Evolutionary conservation across 805 yeast genomes (phyloP).

Genomic region (Ogataea ramenticola): DNA sequence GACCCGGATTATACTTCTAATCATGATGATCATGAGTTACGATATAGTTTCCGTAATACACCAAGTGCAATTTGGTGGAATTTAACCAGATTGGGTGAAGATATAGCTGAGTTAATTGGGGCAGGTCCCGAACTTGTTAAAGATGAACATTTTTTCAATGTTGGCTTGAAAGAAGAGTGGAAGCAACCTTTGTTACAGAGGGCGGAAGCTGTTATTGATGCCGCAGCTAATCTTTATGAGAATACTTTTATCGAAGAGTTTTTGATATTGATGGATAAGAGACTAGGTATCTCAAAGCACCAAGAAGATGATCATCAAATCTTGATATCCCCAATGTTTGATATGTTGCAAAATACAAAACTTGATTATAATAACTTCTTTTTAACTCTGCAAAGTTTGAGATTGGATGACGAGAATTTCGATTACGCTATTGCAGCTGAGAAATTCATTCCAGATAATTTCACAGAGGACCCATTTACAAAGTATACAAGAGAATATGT

Average conservation of each 20-base stretch:
- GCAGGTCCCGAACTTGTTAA: constrained; percentile 50
- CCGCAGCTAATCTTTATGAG: constrained; percentile 60
- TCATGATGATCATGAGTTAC: constrained; percentile 65
- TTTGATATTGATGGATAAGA: constrained; percentile 44
- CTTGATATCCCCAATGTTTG: constrained; percentile 54
- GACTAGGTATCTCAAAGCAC: constrained; percentile 58
- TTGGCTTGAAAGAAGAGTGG: constrained; percentile 39
- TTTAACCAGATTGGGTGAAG: constrained; percentile 75
- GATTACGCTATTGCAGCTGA: constrained; percentile 22
- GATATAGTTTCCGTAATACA: constrained; percentile 78
- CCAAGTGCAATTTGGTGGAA: constrained; percentile 95
- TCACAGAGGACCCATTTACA: constrained; percentile 18
- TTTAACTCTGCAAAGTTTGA: constrained; percentile 45
- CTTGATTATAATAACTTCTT: constrained; percentile 81
- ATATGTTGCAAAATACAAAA: constrained; percentile 50
- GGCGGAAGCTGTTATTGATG: constrained; percentile 58
- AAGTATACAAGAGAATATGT: constrained; percentile 31
- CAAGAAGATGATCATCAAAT: constrained; percentile 33
- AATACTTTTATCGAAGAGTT: constrained; percentile 53
- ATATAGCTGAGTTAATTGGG: constrained; percentile 74
- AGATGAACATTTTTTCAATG: constrained; percentile 30
- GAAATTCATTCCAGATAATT: constrained; percentile 21
- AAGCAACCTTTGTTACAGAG: constrained; percentile 46
- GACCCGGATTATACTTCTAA: constrained; percentile 83
- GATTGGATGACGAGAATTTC: constrained; percentile 24